phyloP scores from a whole-genome alignment of 805 yeast genomes.

The Barnettozyma populi region DNA sequence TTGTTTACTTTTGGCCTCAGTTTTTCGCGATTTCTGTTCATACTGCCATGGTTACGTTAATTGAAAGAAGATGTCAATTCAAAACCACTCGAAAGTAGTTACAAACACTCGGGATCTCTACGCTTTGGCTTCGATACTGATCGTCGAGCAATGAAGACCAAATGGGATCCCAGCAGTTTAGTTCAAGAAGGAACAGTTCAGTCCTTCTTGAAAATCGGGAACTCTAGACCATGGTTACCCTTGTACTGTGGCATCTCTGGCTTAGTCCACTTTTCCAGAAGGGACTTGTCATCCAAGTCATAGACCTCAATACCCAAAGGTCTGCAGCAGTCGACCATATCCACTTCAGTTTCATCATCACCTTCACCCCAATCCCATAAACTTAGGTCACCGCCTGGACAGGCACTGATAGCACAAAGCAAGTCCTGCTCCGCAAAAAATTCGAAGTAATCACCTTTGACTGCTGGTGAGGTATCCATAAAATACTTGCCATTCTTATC shows the following conservation, averaged over 20 bases:
- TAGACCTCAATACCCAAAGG: constrained; percentile 61
- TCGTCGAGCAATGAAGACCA: too few species aligned
- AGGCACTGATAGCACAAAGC: constrained; percentile 58
- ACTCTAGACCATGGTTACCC: constrained; percentile 48
- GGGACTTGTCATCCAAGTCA: constrained; percentile 39
- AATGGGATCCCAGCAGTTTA: too few species aligned
- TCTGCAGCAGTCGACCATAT: constrained; percentile 58
- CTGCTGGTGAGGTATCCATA: constrained; percentile 67
- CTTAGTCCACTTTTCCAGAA: constrained; percentile 44
- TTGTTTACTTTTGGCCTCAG: not conserved
- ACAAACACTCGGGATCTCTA: not conserved
- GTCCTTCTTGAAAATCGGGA: constrained; percentile 23
- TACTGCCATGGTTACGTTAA: not conserved
- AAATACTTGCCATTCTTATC: constrained; percentile 61
- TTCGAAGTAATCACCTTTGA: constrained; percentile 54
- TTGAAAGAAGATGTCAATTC: not conserved
- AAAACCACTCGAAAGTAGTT: not conserved
- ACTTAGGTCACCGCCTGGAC: constrained; percentile 67
- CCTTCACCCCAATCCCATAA: constrained; percentile 71
- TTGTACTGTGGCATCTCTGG: constrained; percentile 47
- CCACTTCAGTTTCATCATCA: constrained; percentile 36
- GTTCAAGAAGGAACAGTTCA: not conserved
- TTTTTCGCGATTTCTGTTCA: not conserved
- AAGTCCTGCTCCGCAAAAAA: constrained; percentile 63
- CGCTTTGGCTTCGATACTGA: too few species aligned